Conservation (phyloP, 2,329 filamentous ascomycete genomes). For the Pseudogymnoascus sp. region DNA sequence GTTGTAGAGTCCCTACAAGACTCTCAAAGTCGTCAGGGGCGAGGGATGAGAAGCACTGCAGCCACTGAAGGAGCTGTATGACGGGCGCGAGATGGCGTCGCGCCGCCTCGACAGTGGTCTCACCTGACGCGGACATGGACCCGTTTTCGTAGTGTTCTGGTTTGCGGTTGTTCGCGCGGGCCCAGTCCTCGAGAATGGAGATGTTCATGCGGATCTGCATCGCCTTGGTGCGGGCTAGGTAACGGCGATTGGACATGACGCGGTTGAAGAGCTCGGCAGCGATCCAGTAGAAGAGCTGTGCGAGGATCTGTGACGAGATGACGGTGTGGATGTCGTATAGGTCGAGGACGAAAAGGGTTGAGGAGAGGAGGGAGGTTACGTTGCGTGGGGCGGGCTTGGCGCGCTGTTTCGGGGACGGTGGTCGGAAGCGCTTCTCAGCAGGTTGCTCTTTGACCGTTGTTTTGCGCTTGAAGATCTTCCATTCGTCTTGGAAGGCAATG, state of each 20-base stretch:
- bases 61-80: conserved; percentile 91
- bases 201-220: conserved; percentile 99
- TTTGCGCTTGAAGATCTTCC: conserved; percentile 93
- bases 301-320: conserved; percentile 83
- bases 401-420: conserved; percentile 85
- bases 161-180: conserved; percentile 81
- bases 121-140: conserved; percentile 74
- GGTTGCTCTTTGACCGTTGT: conserved; percentile 84
- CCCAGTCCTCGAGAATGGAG: conserved; percentile 92
- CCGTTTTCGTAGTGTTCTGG: conserved; percentile 94
- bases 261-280: conserved; percentile 95
- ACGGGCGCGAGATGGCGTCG: conserved; percentile 79
- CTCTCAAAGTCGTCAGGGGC: conserved; percentile 79
- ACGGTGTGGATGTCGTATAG: conserved; percentile 99
- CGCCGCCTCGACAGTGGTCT: conserved; percentile 77
- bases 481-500: conserved; percentile 94
- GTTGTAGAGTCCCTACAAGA: conserved; percentile 78
- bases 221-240: conserved; percentile 89
- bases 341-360: conserved; percentile 92
- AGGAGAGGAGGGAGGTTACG: conserved; percentile 89
- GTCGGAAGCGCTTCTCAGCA: conserved; percentile 79
- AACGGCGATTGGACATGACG: conserved; percentile 92
- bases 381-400: conserved; percentile 90
- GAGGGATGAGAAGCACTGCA: conserved; percentile 94
- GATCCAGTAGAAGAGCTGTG: conserved; percentile 93